phyloP scores from a whole-genome alignment of 73 alveolate genomes.

The Uronychia binucleata region DNA sequence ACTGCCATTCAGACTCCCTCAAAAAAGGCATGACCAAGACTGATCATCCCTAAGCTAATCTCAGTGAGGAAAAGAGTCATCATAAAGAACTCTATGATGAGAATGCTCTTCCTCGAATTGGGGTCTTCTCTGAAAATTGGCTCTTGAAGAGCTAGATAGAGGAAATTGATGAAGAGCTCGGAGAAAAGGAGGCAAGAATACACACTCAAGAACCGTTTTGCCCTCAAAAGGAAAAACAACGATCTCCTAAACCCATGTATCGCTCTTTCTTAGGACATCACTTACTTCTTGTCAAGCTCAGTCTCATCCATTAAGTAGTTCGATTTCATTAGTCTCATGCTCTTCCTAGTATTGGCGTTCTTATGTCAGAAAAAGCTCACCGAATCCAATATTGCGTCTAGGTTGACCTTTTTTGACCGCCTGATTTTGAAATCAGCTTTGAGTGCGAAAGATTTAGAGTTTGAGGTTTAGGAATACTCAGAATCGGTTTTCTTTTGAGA shows the following conservation, averaged over 20 bases:
- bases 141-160: neutral
- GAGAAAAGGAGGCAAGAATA: neutral
- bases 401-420: neutral
- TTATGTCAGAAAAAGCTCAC: neutral
- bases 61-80: neutral
- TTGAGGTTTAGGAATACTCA: neutral
- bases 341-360: neutral
- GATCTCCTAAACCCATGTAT: neutral
- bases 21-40: neutral
- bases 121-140: neutral
- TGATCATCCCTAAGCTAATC: neutral
- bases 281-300: neutral
- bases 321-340: neutral
- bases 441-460: neutral
- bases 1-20: neutral
- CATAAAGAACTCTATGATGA: neutral
- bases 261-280: neutral
- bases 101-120: neutral
- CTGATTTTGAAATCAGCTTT: too few species aligned
- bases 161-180: neutral
- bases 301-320: neutral
- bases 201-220: neutral
- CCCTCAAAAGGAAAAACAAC: neutral
- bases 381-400: neutral
- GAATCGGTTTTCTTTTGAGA: neutral